phyloP scores from a whole-genome alignment of 2,329 filamentous ascomycete genomes.

The Trichoderma breve region DNA sequence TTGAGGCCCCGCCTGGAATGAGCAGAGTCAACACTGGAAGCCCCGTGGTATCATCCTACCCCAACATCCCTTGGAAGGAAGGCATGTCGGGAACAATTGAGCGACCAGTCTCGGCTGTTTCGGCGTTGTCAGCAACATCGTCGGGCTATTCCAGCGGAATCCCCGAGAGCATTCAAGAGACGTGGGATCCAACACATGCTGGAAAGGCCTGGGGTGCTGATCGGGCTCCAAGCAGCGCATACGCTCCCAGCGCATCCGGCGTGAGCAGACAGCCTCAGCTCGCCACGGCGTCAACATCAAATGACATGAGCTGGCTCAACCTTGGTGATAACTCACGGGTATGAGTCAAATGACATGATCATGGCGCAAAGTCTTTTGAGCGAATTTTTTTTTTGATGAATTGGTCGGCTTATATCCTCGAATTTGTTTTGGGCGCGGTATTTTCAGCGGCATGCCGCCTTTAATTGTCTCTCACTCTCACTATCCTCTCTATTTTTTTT shows the following conservation, averaged over 20 bases:
- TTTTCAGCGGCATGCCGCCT: slow-evolving; percentile 15
- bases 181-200: slow-evolving; percentile 50
- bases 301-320: slow-evolving; percentile 81
- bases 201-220: slow-evolving; percentile 50
- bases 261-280: slow-evolving; percentile 52
- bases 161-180: slow-evolving; percentile 60
- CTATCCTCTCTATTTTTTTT: not conserved
- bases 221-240: slow-evolving; percentile 53
- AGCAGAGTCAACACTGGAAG: slow-evolving; percentile 67
- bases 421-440: slow-evolving; percentile 18
- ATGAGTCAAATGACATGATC: slow-evolving; percentile 23
- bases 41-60: slow-evolving; percentile 64
- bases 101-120: slow-evolving; percentile 49
- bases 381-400: slow-evolving; percentile 21
- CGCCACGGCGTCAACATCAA: slow-evolving; percentile 48
- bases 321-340: slow-evolving; percentile 50
- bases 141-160: slow-evolving; percentile 64
- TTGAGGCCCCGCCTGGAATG: slow-evolving; percentile 62
- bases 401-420: slow-evolving; percentile 22
- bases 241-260: slow-evolving; percentile 42
- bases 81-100: slow-evolving; percentile 62
- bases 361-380: slow-evolving; percentile 21
- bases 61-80: slow-evolving; percentile 50
- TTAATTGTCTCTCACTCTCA: slow-evolving; percentile 20
- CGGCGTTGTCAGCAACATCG: slow-evolving; percentile 26